Evolutionary conservation across 108 stramenopile species (phyloP).

Genomic region (Chaetoceros tenuissimus): DNA sequence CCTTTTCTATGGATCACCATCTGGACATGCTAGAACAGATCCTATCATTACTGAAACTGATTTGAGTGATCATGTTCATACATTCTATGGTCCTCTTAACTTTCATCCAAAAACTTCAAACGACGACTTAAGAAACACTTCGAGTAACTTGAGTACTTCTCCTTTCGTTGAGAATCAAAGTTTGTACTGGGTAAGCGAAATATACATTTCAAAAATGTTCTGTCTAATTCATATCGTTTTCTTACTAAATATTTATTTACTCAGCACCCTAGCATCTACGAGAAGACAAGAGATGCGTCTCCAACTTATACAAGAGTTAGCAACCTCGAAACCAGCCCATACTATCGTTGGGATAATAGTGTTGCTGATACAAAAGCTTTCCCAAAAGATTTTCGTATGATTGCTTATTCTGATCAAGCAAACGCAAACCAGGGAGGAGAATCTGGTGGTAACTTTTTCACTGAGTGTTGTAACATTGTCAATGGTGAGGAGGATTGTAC

Average conservation of each 20-base stretch:
- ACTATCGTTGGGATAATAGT: constrained; percentile 27
- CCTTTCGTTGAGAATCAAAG: constrained; percentile 11
- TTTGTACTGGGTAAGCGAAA: constrained; percentile 9
- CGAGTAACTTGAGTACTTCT: no score
- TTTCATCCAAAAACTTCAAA: no score
- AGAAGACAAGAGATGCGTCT: not conserved
- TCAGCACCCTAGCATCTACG: constrained; percentile 3
- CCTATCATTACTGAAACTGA: constrained; percentile 8
- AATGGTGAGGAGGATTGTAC: constrained; percentile 6
- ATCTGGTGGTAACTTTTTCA: constrained; percentile 7
- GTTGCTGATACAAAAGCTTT: constrained; percentile 14
- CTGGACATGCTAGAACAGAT: constrained; percentile 13
- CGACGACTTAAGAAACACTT: no score
- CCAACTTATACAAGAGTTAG: not conserved
- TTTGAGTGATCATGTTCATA: constrained; percentile 9
- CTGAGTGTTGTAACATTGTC: constrained; percentile 16
- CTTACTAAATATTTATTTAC: not conserved
- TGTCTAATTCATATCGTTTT: not conserved
- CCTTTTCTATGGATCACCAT: constrained; percentile 9
- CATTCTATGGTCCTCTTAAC: no score
- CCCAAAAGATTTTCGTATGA: constrained; percentile 21
- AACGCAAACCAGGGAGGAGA: constrained; percentile 8
- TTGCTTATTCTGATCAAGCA: constrained; percentile 11
- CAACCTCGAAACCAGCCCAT: constrained; percentile 4
- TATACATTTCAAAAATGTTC: not conserved